Percentiles rank a stretch among this genome's conserved stretches.
Conservation (phyloP, 1,284 basidiomycete species). For the Athelia sp. region DNA sequence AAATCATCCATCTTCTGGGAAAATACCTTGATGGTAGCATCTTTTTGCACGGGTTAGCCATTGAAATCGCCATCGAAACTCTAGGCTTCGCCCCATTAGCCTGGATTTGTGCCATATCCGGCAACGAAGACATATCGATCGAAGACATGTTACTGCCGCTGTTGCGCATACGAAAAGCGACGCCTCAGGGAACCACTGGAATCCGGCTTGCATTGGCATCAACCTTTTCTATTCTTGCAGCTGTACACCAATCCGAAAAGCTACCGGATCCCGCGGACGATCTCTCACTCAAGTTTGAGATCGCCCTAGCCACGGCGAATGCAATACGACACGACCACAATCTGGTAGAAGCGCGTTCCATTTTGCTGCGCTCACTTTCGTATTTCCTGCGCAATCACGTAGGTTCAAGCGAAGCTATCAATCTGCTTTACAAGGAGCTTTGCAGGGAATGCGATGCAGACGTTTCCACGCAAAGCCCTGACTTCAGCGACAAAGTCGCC, state of each 20-base stretch:
- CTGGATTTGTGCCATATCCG: background rate
- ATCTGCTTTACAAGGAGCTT: background rate
- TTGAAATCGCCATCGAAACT: conserved; percentile 1
- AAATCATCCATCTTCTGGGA: background rate
- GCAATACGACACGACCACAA: background rate
- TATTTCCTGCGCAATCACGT: background rate
- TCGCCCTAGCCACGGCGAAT: background rate
- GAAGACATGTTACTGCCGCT: background rate
- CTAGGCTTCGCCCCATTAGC: background rate
- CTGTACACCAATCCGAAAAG: background rate
- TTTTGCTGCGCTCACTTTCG: background rate
- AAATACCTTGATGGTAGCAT: background rate
- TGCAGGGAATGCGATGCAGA: background rate
- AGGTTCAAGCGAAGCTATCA: background rate
- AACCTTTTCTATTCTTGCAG: background rate
- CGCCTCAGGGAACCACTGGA: background rate
- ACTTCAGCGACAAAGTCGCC: background rate
- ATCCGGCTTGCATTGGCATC: background rate
- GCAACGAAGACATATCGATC: background rate
- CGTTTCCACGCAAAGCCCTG: background rate
- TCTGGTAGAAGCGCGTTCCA: background rate
- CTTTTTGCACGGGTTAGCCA: background rate
- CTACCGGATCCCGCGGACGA: background rate
- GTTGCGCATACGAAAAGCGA: background rate
- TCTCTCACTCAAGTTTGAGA: background rate